Evolutionary conservation across 2,329 filamentous ascomycete species (phyloP), one percentile per base, ranked within the genome.

Genomic region (Ciborinia camelliae): DNA sequence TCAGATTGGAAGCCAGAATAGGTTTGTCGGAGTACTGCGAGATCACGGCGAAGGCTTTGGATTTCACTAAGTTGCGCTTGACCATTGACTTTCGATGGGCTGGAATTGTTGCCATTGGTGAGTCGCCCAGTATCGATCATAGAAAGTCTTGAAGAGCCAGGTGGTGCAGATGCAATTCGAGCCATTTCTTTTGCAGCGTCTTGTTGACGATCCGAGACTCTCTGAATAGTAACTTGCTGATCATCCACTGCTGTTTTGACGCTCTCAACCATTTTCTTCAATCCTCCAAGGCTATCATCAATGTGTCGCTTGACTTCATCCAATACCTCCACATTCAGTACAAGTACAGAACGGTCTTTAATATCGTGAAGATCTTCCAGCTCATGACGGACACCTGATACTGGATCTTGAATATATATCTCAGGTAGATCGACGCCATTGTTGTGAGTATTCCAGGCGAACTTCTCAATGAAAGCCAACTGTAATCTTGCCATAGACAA

Each of bases 221-320:
- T 84, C 74, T 96, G 90, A 62, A 99, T 85, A 8, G 91, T 87
- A 3, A 86, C 84, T 57, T 91, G 87, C 73, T 98, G 95, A 53
- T 92, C 90, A 65, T 92, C 89, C 12, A 99, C 83, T 51, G 90
- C 89, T 62, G 90, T 89, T 76, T 90, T 91, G 65, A 99, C 87
- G 64, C 91, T 88, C 71, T 96, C 90, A n/a, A 99, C 87, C 37
- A 97, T 84, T 64, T 87, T 86, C 69, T 89, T 91, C 58, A 99
- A 81, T 8, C 89, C 87, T 12, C 89, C 88, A 59, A 99, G 82
- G 50, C 93, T 92, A 69, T 99, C 94, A 69, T 99, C 95, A 69
- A 99, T 92, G 74, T 98, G 95, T 57, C 88, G 88, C 79, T 98
- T 98, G 45, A 99, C 93, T 77, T 99, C 95, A 75, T 99, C 95